Evolutionary conservation across 345 rosid species (phyloP).

Genomic region (Salix purpurea): DNA sequence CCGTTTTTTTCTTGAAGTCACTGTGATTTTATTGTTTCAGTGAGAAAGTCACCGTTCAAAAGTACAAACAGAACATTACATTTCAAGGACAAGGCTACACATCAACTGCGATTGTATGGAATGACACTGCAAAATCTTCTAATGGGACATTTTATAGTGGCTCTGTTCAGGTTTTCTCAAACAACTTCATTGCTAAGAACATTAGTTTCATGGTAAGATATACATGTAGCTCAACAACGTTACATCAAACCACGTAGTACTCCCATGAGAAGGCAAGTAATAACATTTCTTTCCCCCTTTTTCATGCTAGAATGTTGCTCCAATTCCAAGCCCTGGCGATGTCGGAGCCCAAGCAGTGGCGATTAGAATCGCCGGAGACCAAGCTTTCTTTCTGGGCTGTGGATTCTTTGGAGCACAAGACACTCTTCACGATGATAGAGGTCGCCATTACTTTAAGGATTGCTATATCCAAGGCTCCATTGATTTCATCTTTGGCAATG

Average conservation of each 20-base stretch:
- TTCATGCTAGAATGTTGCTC: constrained; percentile 59
- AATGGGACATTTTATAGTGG: constrained; percentile 72
- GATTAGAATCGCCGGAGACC: constrained; percentile 64
- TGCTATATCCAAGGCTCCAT: constrained; percentile 95
- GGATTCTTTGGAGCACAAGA: constrained; percentile 98
- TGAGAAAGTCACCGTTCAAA: constrained; percentile 67
- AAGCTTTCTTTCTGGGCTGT: constrained; percentile 70
- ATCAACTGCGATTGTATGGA: constrained; percentile 82
- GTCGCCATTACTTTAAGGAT: constrained; percentile 86
- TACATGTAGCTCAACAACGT: neutral
- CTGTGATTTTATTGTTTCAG: constrained; percentile 22
- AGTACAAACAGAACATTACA: constrained; percentile 66
- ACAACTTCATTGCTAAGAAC: constrained; percentile 71
- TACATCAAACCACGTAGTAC: neutral
- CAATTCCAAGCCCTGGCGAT: constrained; percentile 74
- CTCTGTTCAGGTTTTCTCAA: constrained; percentile 73
- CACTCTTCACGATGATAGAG: constrained; percentile 83
- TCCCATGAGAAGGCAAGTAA: too few relatives aligned
- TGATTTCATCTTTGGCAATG: constrained; percentile 87
- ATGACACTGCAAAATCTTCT: constrained; percentile 73
- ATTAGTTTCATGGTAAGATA: constrained; percentile 82
- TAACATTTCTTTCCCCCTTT: neutral
- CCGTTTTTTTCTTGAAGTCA: neutral
- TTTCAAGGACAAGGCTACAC: constrained; percentile 87
- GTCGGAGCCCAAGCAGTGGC: constrained; percentile 87